Evolutionary conservation across 2,329 filamentous ascomycete species (phyloP).

Genomic region (Bretziella fagacearum): DNA sequence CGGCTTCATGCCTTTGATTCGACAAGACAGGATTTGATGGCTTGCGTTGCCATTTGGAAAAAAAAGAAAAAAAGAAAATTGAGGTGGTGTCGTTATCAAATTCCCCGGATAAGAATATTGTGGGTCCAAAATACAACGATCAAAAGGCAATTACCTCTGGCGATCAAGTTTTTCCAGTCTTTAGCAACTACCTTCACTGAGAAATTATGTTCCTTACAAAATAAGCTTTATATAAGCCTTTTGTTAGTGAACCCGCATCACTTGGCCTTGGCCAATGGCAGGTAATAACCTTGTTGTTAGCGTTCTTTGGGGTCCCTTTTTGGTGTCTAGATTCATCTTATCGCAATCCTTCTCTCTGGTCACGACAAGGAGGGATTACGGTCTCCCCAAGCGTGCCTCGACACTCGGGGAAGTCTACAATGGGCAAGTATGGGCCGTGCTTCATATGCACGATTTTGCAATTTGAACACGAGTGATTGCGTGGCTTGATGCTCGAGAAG

Average conservation of each 20-base stretch:
- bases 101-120: background rate
- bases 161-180: too few relatives aligned
- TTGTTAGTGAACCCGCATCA: too few relatives aligned
- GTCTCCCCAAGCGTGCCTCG: too few relatives aligned
- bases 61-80: background rate
- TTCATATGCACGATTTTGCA: background rate
- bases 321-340: conserved; percentile 4
- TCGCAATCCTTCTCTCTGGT: conserved; percentile 7
- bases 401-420: background rate
- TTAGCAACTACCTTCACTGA: too few relatives aligned
- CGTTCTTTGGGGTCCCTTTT: too few relatives aligned
- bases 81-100: background rate
- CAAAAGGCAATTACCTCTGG: too few relatives aligned
- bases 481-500: background rate
- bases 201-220: too few relatives aligned
- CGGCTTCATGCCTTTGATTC: background rate
- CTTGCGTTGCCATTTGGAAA: background rate
- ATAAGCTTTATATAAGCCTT: background rate
- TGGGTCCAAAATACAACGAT: background rate
- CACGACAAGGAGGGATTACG: conserved; percentile 1
- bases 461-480: background rate
- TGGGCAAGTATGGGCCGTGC: background rate
- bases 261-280: too few relatives aligned
- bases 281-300: too few relatives aligned
- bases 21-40: background rate